Percentiles rank a stretch among this genome's conserved stretches.
phyloP scores from a whole-genome alignment of 345 rosid genomes.

The Odontarrhena argentea region DNA sequence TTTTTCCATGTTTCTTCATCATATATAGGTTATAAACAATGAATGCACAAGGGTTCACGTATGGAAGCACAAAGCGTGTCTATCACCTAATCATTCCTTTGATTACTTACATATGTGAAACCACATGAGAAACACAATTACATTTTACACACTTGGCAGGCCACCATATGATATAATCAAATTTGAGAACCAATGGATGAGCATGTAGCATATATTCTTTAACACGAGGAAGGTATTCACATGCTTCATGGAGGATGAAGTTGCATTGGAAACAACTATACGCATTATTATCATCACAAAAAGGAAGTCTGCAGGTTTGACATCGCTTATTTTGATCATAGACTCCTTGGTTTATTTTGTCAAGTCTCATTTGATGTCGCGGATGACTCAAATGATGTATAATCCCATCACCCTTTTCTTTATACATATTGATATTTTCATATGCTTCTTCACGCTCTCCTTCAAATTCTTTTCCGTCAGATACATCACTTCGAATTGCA shows the following conservation, averaged over 20 bases:
- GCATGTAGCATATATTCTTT: neutral
- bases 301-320: neutral
- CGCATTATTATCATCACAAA: neutral
- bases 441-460: neutral
- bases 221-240: neutral
- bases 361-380: neutral
- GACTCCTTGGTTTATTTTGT: too few relatives aligned
- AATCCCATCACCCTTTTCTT: too few relatives aligned
- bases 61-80: too few relatives aligned
- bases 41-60: too few relatives aligned
- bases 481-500: neutral
- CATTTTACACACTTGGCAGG: too few relatives aligned
- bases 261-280: slow-evolving; percentile 5
- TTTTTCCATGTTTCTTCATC: too few relatives aligned
- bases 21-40: too few relatives aligned
- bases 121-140: too few relatives aligned
- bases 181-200: neutral
- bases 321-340: neutral
- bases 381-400: slow-evolving; percentile 16
- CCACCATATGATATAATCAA: neutral
- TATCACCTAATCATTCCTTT: too few relatives aligned
- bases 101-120: too few relatives aligned
- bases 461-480: slow-evolving; percentile 6
- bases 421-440: neutral
- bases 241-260: neutral